These are phyloP conservation scores for Pleurotus platypus DNA, from an alignment of 768 basidiomycete genomes.

Conservation along the genomic window DNA sequence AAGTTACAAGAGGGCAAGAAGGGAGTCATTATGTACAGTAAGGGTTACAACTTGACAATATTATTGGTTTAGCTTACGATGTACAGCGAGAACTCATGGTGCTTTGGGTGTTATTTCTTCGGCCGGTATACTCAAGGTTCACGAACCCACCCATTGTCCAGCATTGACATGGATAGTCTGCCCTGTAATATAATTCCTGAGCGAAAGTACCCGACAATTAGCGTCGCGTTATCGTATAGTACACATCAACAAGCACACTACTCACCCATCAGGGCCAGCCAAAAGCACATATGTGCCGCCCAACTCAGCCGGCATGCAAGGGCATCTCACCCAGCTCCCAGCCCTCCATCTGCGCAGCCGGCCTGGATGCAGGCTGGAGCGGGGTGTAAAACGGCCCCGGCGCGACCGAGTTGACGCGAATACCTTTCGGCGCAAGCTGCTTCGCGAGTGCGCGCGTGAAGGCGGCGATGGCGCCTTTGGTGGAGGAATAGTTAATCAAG, in stretches of 20 bases:
- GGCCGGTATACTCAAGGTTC: neutral
- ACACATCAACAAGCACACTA: neutral
- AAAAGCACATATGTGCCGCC: conserved; percentile 54
- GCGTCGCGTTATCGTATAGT: neutral
- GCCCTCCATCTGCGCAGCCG: conserved; percentile 53
- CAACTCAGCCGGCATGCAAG: conserved; percentile 49
- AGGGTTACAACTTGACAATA: too few species aligned
- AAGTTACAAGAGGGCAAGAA: too few species aligned
- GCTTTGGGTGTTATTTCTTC: too few species aligned
- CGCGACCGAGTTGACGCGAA: conserved; percentile 52
- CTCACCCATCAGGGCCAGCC: conserved; percentile 20
- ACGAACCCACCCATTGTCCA: neutral
- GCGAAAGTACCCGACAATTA: neutral
- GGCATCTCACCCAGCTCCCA: conserved; percentile 42
- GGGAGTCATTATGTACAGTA: too few species aligned
- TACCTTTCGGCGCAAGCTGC: conserved; percentile 52
- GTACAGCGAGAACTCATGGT: too few species aligned
- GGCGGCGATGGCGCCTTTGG: conserved; percentile 57
- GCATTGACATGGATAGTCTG: conserved; percentile 2
- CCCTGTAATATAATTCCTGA: neutral
- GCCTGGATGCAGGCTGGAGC: conserved; percentile 52
- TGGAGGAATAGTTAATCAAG: conserved; percentile 46
- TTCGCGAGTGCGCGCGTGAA: conserved; percentile 54
- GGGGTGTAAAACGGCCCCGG: conserved; percentile 58
- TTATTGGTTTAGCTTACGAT: too few species aligned